Evolutionary conservation across 2,329 filamentous ascomycete species (phyloP).

Genomic region (Aspergillus fumigatiaffinis): DNA sequence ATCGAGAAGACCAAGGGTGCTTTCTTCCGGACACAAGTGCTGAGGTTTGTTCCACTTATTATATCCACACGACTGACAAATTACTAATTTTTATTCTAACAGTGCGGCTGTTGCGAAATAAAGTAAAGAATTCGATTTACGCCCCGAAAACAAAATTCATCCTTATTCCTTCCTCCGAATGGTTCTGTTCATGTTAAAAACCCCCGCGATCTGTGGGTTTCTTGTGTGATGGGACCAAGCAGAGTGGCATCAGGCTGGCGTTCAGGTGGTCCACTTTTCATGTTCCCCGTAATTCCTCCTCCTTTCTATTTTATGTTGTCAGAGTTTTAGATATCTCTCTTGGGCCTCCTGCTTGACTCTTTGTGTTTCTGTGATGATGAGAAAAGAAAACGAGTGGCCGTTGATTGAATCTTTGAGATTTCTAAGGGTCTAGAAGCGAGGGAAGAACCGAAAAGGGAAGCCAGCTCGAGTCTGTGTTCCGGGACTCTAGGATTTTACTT

Average conservation of each 20-base stretch:
- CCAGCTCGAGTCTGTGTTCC: not conserved
- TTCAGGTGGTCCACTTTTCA: conserved; percentile 37
- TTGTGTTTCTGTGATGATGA: not conserved
- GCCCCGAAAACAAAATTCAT: conserved; percentile 19
- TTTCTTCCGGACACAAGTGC: conserved; percentile 96
- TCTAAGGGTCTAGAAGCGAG: not conserved
- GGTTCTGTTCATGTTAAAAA: conserved; percentile 33
- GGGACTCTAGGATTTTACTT: not conserved
- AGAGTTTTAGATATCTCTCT: conserved; percentile 1
- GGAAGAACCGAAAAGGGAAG: not conserved
- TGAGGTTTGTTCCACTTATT: conserved; percentile 50
- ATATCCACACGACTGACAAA: conserved; percentile 3
- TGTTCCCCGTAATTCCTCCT: conserved; percentile 15
- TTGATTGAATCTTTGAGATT: not conserved
- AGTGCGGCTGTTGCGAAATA: conserved; percentile 51
- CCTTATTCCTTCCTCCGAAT: conserved; percentile 29
- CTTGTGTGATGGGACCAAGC: conserved; percentile 33
- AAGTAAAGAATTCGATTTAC: conserved; percentile 12
- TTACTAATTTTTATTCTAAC: conserved; percentile 2
- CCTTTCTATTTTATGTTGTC: not conserved
- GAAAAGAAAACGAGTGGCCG: not conserved
- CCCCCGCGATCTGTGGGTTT: conserved; percentile 22
- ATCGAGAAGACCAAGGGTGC: conserved; percentile 98
- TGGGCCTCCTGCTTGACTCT: not conserved
- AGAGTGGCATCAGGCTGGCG: conserved; percentile 42